Evolutionary conservation across 2,329 filamentous ascomycete species (phyloP).

Genomic region (Aspergillus flavus): DNA sequence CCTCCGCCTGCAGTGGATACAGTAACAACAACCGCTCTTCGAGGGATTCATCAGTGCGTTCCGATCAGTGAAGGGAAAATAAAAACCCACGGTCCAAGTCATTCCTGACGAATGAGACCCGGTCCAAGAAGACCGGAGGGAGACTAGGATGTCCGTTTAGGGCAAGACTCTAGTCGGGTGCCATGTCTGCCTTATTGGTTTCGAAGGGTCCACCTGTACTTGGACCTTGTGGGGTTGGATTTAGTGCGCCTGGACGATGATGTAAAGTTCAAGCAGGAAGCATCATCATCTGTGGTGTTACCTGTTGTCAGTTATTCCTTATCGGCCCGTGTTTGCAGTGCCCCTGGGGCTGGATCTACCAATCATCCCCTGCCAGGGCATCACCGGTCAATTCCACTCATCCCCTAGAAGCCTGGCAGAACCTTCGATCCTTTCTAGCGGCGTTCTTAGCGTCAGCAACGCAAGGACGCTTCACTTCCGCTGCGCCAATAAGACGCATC

Average conservation of each 20-base stretch:
- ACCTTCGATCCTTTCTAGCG: conserved; percentile 23
- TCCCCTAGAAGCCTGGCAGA: conserved; percentile 25
- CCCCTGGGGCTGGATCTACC: conserved; percentile 1
- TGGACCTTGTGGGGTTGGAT: background rate
- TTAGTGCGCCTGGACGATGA: conserved; percentile 1
- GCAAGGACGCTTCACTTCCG: conserved; percentile 20
- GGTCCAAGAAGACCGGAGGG: background rate
- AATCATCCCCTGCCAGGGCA: background rate
- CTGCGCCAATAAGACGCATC: conserved; percentile 13
- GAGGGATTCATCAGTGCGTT: background rate
- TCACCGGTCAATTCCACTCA: background rate
- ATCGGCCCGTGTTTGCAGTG: conserved; percentile 10
- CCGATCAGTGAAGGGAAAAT: background rate
- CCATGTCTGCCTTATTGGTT: background rate
- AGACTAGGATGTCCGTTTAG: background rate
- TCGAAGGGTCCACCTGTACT: background rate
- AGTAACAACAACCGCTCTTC: background rate
- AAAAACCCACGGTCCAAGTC: background rate
- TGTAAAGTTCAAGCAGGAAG: background rate
- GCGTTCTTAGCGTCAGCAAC: conserved; percentile 27
- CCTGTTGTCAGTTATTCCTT: conserved; percentile 1
- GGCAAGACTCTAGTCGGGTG: background rate
- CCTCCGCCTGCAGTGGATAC: background rate
- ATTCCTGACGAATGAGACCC: background rate
- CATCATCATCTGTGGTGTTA: background rate